Evolutionary conservation across 2,329 filamentous ascomycete genomes (phyloP), one percentile per base, ranked within the genome.

Genomic region (Scedosporium apiospermum): DNA sequence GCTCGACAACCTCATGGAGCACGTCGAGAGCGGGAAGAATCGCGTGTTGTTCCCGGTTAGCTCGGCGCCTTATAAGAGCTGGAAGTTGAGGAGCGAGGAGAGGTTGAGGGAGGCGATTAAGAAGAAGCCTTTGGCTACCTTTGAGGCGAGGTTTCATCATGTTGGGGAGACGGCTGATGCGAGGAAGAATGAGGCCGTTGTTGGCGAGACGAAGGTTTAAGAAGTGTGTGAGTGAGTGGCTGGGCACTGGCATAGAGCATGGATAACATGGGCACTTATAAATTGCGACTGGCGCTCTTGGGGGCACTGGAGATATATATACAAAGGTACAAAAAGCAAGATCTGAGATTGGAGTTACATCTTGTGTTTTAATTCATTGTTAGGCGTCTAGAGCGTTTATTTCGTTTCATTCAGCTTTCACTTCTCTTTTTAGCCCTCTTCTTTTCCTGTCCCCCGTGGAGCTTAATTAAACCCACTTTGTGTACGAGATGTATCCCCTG

Each of bases 21-120:
- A 76, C 68, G 67, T 77, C 42, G 66, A 70, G 57, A 73, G 66
- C 58, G 63, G 65, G 53, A 65, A 66, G 60, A 85, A 85, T 70
- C 76, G 81, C 70, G 80, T 83, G 1, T 72, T 88, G 57, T 86
- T 80, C 71, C 85, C 85, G 1, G 73, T 86, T 63, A 78, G 76
- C 69, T 72, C 69, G 16, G 75, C 76, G 0, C 68, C 74, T 0
- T 70, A 72, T 26, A 69, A 67, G 42, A 66, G 70, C 14, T 79
- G 77, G 77, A 70, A 76, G 72, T 66, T 72, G 65, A 70, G 76
- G 18, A 75, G 74, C 63, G 77, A 78, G 64, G 69, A 74, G 49
- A 74, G 72, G 68, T 68, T 79, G 41, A 69, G 71, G 23, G 65
- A 73, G 6, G 68, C 73, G 2, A 76, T 79, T 71, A 75, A 62